Conservation (phyloP, 345 rosid species). For the rapeseed (Brassica napus) region DNA sequence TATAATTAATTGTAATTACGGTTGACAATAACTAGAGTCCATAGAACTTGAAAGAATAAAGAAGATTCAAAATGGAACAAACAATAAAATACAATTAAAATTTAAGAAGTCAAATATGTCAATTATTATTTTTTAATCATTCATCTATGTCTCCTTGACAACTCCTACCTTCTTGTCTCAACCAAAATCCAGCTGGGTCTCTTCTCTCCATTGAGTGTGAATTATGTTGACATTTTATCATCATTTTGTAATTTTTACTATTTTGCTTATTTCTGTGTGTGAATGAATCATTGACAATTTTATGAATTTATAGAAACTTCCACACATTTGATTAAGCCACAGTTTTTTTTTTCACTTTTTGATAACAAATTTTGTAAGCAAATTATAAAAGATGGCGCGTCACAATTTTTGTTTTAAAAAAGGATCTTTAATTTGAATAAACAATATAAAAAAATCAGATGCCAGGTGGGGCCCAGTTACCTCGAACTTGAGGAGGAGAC, state of each 20-base stretch:
- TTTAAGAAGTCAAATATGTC: conserved; percentile 27
- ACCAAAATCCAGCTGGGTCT: conserved; percentile 29
- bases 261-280: neutral
- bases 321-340: neutral
- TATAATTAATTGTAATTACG: conserved; percentile 10
- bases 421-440: neutral
- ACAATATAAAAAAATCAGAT: conserved; percentile 6
- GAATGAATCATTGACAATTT: neutral
- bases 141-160: conserved; percentile 37
- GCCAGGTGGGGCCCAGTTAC: conserved; percentile 34
- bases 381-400: neutral
- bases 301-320: neutral
- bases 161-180: conserved; percentile 20
- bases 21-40: conserved; percentile 27
- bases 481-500: conserved; percentile 32
- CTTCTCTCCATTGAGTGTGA: conserved; percentile 1
- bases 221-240: conserved; percentile 2
- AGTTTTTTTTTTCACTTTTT: neutral
- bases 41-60: conserved; percentile 9
- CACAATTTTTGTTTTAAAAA: neutral
- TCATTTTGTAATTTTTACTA: neutral
- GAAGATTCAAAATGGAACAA: conserved; percentile 36
- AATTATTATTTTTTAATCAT: conserved; percentile 17
- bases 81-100: conserved; percentile 19
- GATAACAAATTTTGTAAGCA: neutral